These are phyloP conservation scores for Colletotrichum sansevieriae DNA, from an alignment of 2,329 filamentous ascomycete species.

Conservation along the genomic window DNA sequence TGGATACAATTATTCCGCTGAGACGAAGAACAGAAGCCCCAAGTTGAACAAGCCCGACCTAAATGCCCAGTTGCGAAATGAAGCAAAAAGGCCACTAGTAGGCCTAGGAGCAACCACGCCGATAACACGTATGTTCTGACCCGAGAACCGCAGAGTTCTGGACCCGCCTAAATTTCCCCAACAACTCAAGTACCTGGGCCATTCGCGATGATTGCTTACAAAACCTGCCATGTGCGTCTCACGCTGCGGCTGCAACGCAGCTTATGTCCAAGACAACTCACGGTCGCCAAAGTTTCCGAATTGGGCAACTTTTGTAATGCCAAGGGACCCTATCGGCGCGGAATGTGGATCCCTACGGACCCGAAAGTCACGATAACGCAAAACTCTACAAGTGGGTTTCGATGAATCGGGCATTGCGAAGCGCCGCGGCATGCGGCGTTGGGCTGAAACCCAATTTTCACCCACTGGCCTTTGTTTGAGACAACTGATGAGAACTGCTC, in stretches of 20 bases:
- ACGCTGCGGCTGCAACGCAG: not conserved
- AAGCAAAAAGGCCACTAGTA: not conserved
- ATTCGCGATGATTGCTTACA: no score
- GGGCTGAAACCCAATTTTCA: conserved; percentile 28
- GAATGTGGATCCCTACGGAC: conserved; percentile 14
- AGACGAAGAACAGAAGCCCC: no score
- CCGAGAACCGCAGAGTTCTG: conserved; percentile 4
- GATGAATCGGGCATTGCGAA: conserved; percentile 26
- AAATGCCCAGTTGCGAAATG: no score
- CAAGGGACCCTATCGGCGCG: conserved; percentile 18
- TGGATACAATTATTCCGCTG: no score
- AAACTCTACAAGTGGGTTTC: conserved; percentile 26
- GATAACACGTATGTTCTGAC: not conserved
- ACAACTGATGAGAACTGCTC: not conserved
- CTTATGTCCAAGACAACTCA: conserved; percentile 17
- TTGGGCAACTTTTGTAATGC: not conserved
- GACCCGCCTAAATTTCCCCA: not conserved
- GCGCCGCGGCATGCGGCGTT: conserved; percentile 20
- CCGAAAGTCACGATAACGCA: conserved; percentile 21
- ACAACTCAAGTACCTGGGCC: no score
- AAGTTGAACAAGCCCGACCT: no score
- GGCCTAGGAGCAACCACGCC: not conserved
- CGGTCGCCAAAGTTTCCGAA: conserved; percentile 14
- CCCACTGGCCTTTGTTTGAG: not conserved
- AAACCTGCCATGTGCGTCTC: not conserved